Evolutionary conservation across 495 filamentous ascomycete species (phyloP), one percentile per base, ranked within the genome.

Genomic region (Bryoglossum gracile): DNA sequence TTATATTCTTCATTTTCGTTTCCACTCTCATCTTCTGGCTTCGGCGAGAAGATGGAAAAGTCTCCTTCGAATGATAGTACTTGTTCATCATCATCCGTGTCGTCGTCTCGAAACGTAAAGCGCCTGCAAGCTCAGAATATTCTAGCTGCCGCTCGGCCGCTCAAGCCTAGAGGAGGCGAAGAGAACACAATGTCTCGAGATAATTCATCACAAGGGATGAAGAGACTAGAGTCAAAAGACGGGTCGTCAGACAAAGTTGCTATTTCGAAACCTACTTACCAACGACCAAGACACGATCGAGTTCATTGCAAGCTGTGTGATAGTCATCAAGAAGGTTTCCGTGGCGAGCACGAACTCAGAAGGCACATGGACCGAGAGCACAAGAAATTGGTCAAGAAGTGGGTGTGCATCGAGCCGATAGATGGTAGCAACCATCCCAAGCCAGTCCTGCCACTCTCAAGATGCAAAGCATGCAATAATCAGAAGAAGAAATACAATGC

Each of bases 311-410:
- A 63, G 8, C 65, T 80, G 32, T 97, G 91, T 64, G 78, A 78
- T 37, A 81, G 85, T 36, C 76, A 87, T 42, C 87, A 83, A 0
- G 81, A 89, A 1, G 91, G 91, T 14, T 98, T 95, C 64, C 83
- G 92, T 16, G 92, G 92, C 30, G 87, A 94, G 21, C 92, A 96
- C 60, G 92, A 98, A 60, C 81, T 97, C 25, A 82, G 86, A 10
- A 82, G 91, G 22, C 92, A 98, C 58, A 78, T 79, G 51, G 82
- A 89, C 34, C 83, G 87, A 24, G 83, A 85, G 33, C 92, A 98
- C 58, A 77, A 81, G 11, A 47, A 58, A n/a, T 67, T 76, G 16
- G 79, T 86, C 51, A 89, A 83, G 60, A 87, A 87, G 46, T 98
- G 78, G 78, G 73, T 95, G 5, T 90, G 86, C 60, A 68, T 81